Conservation (phyloP, 805 yeast genomes). For the Candida peoriensis region DNA sequence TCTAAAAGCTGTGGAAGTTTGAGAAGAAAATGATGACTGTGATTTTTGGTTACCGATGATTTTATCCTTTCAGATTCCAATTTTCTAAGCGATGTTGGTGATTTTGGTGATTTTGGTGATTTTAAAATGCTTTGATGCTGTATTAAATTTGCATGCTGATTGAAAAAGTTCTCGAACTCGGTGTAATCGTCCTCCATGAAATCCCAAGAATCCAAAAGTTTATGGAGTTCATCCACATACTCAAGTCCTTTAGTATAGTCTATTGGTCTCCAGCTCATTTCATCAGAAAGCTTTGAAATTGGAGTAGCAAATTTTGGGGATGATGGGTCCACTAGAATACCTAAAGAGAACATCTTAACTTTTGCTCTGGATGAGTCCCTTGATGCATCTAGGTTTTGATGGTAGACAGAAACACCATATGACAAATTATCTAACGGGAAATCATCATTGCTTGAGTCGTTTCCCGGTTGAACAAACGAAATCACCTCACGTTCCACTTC, state of each 20-base stretch:
- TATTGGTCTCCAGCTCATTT: constrained; percentile 35
- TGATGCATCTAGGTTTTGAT: constrained; percentile 35
- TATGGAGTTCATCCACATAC: constrained; percentile 31
- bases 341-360: constrained; percentile 61
- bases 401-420: constrained; percentile 50
- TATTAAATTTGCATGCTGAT: constrained; percentile 11
- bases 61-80: background rate
- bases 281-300: constrained; percentile 6
- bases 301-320: constrained; percentile 15
- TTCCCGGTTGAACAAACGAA: constrained; percentile 39
- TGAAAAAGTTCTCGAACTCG: constrained; percentile 22
- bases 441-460: constrained; percentile 10
- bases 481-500: constrained; percentile 45
- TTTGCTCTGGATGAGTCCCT: constrained; percentile 31
- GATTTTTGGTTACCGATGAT: constrained; percentile 5
- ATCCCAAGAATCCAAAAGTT: constrained; percentile 21
- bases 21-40: constrained; percentile 39
- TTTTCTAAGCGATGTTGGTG: constrained; percentile 3
- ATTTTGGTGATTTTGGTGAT: constrained; percentile 16
- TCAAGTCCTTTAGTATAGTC: constrained; percentile 40
- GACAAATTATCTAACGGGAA: constrained; percentile 19
- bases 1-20: constrained; percentile 42
- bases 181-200: constrained; percentile 15
- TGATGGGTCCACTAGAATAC: constrained; percentile 47
- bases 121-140: constrained; percentile 9